Evolutionary conservation across 176 grass and related monocot genomes (phyloP).

Genomic region (Tuctoria greenei): DNA sequence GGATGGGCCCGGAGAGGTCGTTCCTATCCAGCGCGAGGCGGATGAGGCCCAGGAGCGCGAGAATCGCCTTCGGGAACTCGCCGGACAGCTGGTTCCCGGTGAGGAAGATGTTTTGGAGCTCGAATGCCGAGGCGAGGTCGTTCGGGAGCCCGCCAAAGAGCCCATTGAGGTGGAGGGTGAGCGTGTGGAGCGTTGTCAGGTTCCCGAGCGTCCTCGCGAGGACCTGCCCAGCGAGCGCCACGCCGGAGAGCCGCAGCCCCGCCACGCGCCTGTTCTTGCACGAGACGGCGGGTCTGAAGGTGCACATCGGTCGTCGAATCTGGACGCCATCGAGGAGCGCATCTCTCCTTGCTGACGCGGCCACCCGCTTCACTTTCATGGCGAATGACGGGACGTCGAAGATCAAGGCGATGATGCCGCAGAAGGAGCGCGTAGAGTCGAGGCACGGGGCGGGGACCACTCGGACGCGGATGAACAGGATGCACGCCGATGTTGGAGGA

Average conservation of each 20-base stretch:
- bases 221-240: constrained; percentile 33
- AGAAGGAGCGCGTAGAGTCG: too few species aligned
- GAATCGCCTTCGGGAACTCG: constrained; percentile 40
- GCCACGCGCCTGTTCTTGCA: constrained; percentile 48
- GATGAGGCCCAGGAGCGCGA: constrained; percentile 33
- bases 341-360: too few species aligned
- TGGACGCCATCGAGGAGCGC: too few species aligned
- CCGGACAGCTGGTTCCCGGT: constrained; percentile 57
- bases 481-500: constrained; percentile 95
- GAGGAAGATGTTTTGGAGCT: constrained; percentile 55
- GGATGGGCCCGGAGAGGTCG: constrained; percentile 40
- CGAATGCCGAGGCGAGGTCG: constrained; percentile 32
- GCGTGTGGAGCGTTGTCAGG: constrained; percentile 55
- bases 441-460: too few species aligned
- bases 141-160: constrained; percentile 42
- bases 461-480: too few species aligned
- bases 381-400: too few species aligned
- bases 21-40: constrained; percentile 50
- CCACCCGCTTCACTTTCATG: too few species aligned
- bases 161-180: constrained; percentile 64
- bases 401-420: too few species aligned
- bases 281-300: too few species aligned
- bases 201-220: constrained; percentile 51
- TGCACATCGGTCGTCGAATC: too few species aligned
- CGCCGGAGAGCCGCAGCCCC: constrained; percentile 45